Conservation (phyloP, 2,329 filamentous ascomycete genomes). For the Plectosphaerella cucumerina region DNA sequence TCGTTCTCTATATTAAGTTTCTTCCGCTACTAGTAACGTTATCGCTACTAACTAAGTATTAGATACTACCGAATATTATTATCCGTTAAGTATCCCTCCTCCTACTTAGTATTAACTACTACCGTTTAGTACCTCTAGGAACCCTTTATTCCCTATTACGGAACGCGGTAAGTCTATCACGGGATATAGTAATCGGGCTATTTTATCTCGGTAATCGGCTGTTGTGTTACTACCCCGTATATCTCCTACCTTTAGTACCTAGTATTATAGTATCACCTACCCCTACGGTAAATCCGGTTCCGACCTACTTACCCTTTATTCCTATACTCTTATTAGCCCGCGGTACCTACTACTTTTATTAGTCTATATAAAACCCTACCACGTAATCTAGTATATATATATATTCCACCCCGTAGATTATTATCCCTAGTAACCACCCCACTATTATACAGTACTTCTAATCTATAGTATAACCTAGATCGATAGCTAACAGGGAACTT, state of each 20-base stretch:
- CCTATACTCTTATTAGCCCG: too few species aligned
- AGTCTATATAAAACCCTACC: neutral
- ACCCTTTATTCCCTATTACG: neutral
- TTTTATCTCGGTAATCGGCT: too few species aligned
- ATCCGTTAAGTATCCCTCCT: too few species aligned
- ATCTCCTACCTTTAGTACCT: neutral
- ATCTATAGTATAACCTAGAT: neutral
- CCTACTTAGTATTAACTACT: too few species aligned
- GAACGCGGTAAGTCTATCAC: neutral
- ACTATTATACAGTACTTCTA: neutral
- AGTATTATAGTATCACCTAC: neutral
- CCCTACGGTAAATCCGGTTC: too few species aligned
- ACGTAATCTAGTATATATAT: neutral
- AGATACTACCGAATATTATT: too few species aligned
- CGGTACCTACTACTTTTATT: too few species aligned
- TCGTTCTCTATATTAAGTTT: neutral
- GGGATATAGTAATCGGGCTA: neutral
- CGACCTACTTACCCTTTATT: too few species aligned
- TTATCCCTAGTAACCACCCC: too few species aligned
- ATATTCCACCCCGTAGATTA: too few species aligned
- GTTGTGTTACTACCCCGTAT: too few species aligned
- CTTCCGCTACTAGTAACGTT: neutral
- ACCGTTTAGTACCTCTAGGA: neutral
- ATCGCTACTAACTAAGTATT: too few species aligned
- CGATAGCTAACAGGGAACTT: neutral